phyloP scores from a whole-genome alignment of 2,329 filamentous ascomycete genomes.

The Podosphaera xanthii region DNA sequence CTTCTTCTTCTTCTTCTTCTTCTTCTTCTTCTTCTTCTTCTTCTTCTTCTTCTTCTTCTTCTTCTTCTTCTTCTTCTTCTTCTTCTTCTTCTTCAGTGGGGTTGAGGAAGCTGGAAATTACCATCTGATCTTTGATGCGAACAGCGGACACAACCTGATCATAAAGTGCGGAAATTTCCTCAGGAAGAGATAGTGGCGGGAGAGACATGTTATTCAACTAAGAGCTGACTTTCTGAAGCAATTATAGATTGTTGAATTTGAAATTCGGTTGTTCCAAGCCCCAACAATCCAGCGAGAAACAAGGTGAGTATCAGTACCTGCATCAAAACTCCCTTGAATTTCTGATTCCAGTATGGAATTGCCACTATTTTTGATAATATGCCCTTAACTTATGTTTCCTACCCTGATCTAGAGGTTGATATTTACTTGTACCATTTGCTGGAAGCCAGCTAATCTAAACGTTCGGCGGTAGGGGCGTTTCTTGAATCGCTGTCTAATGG shows the following conservation, averaged over 20 bases:
- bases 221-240: not conserved
- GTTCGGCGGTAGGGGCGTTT: not conserved
- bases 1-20: not conserved
- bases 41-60: not conserved
- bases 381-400: not conserved
- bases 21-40: not conserved
- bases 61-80: not conserved
- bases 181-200: not conserved
- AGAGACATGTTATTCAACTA: not conserved
- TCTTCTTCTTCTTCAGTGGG: not conserved
- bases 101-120: not conserved
- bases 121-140: not conserved
- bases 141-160: no score
- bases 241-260: not conserved
- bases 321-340: not conserved
- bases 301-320: not conserved
- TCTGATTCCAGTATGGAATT: not conserved
- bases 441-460: conserved; percentile 1
- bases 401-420: conserved; percentile 1
- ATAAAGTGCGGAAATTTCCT: no score
- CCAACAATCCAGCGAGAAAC: not conserved
- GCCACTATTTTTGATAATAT: not conserved
- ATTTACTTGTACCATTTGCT: not conserved
- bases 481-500: not conserved
- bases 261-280: not conserved